Conservation (phyloP, 2,329 filamentous ascomycete species). For the Colletotrichum agaves region DNA sequence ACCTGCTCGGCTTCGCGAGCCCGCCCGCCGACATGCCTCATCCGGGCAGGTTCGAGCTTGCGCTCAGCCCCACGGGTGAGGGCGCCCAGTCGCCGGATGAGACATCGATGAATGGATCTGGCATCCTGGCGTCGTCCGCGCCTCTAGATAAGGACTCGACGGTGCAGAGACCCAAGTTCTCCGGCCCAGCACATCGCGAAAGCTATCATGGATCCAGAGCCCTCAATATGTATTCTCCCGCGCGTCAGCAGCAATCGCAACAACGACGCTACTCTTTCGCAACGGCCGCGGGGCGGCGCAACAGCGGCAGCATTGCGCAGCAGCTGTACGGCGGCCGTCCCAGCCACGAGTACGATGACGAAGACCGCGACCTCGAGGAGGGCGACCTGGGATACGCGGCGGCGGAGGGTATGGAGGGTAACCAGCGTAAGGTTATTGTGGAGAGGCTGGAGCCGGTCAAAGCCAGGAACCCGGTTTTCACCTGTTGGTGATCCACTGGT, state of each 20-base stretch:
- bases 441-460: conserved; percentile 96
- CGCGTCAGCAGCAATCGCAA: conserved; percentile 48
- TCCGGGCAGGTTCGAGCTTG: conserved; percentile 79
- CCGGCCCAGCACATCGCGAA: conserved; percentile 28
- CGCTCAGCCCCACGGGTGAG: conserved; percentile 57
- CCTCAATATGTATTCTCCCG: conserved; percentile 57
- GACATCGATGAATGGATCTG: conserved; percentile 35
- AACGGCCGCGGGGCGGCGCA: conserved; percentile 58
- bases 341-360: conserved; percentile 53
- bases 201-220: conserved; percentile 54
- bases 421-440: conserved; percentile 93
- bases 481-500: conserved; percentile 78
- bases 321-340: conserved; percentile 56
- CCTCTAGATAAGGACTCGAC: conserved; percentile 23
- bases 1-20: conserved; percentile 76
- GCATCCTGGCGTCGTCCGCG: conserved; percentile 23
- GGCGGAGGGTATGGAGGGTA: conserved; percentile 92
- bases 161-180: conserved; percentile 28
- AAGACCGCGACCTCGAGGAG: conserved; percentile 81
- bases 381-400: conserved; percentile 95
- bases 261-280: conserved; percentile 67
- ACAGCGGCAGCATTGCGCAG: conserved; percentile 63
- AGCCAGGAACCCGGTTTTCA: conserved; percentile 94
- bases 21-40: conserved; percentile 76
- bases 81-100: conserved; percentile 53